These are phyloP conservation scores for Mucor racemosus DNA, from an alignment of 371 early-diverging fungal genomes.

Conservation along the genomic window DNA sequence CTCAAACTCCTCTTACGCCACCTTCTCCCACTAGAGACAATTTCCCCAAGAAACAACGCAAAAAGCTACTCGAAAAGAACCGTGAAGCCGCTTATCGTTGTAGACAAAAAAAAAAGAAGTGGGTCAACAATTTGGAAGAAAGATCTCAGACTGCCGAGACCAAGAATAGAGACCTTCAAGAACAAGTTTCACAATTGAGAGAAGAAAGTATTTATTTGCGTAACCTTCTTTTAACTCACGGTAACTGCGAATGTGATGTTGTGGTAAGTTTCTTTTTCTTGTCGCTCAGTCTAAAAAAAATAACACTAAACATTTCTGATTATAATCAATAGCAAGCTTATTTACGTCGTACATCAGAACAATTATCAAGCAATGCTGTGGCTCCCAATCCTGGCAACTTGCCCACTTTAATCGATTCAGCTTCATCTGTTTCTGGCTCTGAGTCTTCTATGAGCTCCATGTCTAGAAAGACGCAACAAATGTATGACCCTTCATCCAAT, in stretches of 20 bases:
- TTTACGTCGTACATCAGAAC: slow-evolving; percentile 26
- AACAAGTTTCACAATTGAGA: slow-evolving; percentile 60
- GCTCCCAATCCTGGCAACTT: neutral
- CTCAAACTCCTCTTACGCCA: neutral
- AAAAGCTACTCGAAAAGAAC: slow-evolving; percentile 74
- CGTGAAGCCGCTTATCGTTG: slow-evolving; percentile 80
- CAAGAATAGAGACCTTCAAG: slow-evolving; percentile 67
- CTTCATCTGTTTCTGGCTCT: slow-evolving; percentile 11
- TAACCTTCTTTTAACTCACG: slow-evolving; percentile 68
- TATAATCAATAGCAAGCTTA: slow-evolving; percentile 22
- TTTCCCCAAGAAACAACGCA: slow-evolving; percentile 17
- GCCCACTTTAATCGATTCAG: slow-evolving; percentile 1
- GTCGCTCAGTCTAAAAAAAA: neutral
- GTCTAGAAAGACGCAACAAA: neutral
- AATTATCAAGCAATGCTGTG: slow-evolving; percentile 8
- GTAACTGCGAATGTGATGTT: slow-evolving; percentile 58
- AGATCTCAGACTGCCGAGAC: slow-evolving; percentile 56
- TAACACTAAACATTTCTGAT: neutral
- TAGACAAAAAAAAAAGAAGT: slow-evolving; percentile 79
- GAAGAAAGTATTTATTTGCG: slow-evolving; percentile 73
- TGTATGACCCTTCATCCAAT: neutral
- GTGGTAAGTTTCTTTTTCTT: slow-evolving; percentile 22
- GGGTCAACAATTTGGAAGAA: slow-evolving; percentile 71
- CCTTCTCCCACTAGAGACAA: neutral
- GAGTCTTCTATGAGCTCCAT: slow-evolving; percentile 2